These are phyloP conservation scores for Oryza punctata DNA, from an alignment of 176 grass and related monocot species.

Conservation along the genomic window DNA sequence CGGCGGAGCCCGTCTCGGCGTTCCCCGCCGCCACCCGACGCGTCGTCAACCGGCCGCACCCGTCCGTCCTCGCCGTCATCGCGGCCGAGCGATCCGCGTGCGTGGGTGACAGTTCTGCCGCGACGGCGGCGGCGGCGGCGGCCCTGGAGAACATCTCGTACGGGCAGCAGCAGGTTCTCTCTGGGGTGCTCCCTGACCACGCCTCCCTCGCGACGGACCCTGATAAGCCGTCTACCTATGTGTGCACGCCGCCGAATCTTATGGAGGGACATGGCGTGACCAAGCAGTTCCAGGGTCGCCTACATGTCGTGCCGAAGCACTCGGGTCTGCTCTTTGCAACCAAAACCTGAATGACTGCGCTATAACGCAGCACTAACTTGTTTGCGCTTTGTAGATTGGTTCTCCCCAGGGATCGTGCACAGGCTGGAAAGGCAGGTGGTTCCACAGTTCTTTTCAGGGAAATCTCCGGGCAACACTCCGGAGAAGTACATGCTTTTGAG, in stretches of 20 bases:
- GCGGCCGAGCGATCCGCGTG: conserved; percentile 50
- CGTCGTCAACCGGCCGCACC: conserved; percentile 68
- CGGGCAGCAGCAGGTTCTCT: conserved; percentile 81
- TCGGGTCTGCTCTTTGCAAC: conserved; percentile 45
- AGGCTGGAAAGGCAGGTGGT: conserved; percentile 90
- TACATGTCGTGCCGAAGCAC: conserved; percentile 69
- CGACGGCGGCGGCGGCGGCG: neutral
- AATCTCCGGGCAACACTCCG: conserved; percentile 60
- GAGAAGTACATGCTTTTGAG: conserved; percentile 70
- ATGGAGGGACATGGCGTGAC: conserved; percentile 81
- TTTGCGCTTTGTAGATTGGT: conserved; percentile 74
- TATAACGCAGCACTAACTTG: neutral
- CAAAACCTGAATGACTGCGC: neutral
- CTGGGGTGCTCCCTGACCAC: conserved; percentile 67
- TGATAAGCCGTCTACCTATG: conserved; percentile 69
- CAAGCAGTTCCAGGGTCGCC: conserved; percentile 55
- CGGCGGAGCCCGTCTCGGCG: conserved; percentile 48
- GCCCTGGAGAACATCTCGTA: conserved; percentile 81
- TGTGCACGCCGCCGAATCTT: conserved; percentile 61
- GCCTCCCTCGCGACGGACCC: conserved; percentile 43
- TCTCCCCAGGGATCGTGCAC: conserved; percentile 66
- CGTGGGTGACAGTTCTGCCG: neutral
- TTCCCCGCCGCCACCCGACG: conserved; percentile 62
- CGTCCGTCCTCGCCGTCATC: conserved; percentile 61
- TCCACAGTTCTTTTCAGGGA: conserved; percentile 76